phyloP scores from a whole-genome alignment of 1,284 basidiomycete species.

The Sporisorium exsertum region DNA sequence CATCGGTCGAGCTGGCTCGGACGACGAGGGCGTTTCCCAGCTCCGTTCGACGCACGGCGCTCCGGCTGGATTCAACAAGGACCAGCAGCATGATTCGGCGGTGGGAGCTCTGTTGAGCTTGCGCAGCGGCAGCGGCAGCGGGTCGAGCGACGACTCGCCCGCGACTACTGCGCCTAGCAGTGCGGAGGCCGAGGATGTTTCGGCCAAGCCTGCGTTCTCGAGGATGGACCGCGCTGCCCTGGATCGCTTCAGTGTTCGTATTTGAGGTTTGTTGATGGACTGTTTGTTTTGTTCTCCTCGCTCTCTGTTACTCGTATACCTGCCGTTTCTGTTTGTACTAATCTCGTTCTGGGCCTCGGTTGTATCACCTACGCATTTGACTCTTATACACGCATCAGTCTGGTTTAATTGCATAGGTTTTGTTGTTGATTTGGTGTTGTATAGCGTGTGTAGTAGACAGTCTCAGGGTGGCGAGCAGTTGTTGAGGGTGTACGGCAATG shows the following conservation, averaged over 20 bases:
- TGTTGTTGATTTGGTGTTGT: background rate
- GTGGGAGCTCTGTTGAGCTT: constrained; percentile 49
- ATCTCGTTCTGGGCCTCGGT: background rate
- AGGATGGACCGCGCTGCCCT: constrained; percentile 43
- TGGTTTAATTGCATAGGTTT: background rate
- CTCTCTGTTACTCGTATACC: background rate
- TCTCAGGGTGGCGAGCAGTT: no score
- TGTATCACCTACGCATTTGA: background rate
- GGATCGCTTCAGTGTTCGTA: constrained; percentile 44
- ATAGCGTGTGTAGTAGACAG: no score
- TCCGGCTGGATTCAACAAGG: constrained; percentile 16
- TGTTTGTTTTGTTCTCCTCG: background rate
- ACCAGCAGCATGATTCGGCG: constrained; percentile 42
- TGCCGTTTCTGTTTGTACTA: background rate
- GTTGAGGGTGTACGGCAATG: background rate
- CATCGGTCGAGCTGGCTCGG: constrained; percentile 29
- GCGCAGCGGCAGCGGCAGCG: constrained; percentile 40
- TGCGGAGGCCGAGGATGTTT: constrained; percentile 13
- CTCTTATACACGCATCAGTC: background rate
- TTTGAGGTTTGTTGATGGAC: constrained; percentile 9
- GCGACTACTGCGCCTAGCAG: constrained; percentile 24
- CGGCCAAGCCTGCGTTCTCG: constrained; percentile 28
- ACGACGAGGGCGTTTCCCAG: constrained; percentile 44
- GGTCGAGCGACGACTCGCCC: constrained; percentile 37
- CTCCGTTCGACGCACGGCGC: constrained; percentile 37